Conservation (phyloP, 2,329 filamentous ascomycete genomes). For the Drechslera avenae region DNA sequence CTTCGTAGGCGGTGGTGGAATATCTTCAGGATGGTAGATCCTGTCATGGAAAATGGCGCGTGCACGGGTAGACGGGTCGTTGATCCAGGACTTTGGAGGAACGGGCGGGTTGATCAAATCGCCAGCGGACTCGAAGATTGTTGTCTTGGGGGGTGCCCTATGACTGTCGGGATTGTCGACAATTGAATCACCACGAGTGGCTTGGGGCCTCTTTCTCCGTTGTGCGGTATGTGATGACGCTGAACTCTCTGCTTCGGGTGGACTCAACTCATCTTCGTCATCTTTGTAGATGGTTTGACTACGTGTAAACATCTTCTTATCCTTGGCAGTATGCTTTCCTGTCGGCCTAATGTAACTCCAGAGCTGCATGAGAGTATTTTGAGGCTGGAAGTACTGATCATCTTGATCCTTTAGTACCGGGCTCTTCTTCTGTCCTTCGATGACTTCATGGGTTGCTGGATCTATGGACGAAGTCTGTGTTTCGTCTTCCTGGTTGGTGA, state of each 20-base stretch:
- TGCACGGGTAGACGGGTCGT: constrained; percentile 79
- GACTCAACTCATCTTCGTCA: constrained; percentile 20
- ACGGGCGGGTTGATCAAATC: constrained; percentile 90
- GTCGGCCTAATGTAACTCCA: constrained; percentile 74
- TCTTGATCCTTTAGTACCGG: constrained; percentile 22
- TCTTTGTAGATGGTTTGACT: constrained; percentile 41
- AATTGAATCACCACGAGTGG: constrained; percentile 58
- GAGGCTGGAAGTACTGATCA: constrained; percentile 37
- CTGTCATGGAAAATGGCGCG: constrained; percentile 96
- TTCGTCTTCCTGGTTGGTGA: constrained; percentile 68
- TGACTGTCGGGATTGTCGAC: constrained; percentile 55
- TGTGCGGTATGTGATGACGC: constrained; percentile 18
- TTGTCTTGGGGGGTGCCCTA: constrained; percentile 82
- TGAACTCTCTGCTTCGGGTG: constrained; percentile 11
- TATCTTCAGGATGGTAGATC: constrained; percentile 91
- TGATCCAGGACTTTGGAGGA: constrained; percentile 78
- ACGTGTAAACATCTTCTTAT: constrained; percentile 60
- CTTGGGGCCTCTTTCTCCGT: constrained; percentile 48
- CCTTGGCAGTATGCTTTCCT: constrained; percentile 71
- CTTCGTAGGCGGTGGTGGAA: constrained; percentile 74
- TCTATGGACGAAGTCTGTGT: constrained; percentile 49
- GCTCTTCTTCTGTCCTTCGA: constrained; percentile 35
- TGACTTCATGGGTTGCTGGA: constrained; percentile 39
- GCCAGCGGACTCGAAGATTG: constrained; percentile 91
- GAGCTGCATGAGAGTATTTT: constrained; percentile 58